Percentiles rank a stretch among this genome's conserved stretches.
These are phyloP conservation scores for Seiridium unicorne DNA, from an alignment of 2,329 filamentous ascomycete species.

Conservation along the genomic window DNA sequence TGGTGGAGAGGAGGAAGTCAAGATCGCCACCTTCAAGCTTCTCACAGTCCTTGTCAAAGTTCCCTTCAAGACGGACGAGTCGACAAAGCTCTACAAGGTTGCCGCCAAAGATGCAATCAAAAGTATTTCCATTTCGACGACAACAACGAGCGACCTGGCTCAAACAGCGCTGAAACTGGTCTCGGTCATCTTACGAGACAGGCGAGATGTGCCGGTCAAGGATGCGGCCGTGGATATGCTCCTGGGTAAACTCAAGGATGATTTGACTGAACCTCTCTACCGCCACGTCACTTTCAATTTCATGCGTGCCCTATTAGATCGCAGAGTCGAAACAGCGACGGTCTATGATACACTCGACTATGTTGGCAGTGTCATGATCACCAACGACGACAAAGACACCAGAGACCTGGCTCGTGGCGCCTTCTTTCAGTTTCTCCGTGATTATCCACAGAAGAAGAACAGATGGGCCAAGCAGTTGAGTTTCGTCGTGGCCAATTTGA, in stretches of 20 bases:
- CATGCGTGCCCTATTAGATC: slow-evolving; percentile 79
- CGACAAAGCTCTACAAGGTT: slow-evolving; percentile 64
- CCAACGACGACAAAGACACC: slow-evolving; percentile 86
- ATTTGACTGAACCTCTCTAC: slow-evolving; percentile 88
- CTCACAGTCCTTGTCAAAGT: slow-evolving; percentile 83
- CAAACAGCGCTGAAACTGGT: slow-evolving; percentile 89
- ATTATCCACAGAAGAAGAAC: slow-evolving; percentile 89
- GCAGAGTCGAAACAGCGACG: slow-evolving; percentile 79
- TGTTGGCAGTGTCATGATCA: slow-evolving; percentile 90
- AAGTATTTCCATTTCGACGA: slow-evolving; percentile 72
- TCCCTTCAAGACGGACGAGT: slow-evolving; percentile 70
- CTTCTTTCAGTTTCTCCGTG: slow-evolving; percentile 90
- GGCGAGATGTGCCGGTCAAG: slow-evolving; percentile 71
- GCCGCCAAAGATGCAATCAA: slow-evolving; percentile 84
- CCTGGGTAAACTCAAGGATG: slow-evolving; percentile 77
- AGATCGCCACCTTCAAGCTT: slow-evolving; percentile 83
- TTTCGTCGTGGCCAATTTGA: slow-evolving; percentile 87
- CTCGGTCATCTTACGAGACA: slow-evolving; percentile 79
- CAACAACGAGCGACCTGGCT: slow-evolving; percentile 77
- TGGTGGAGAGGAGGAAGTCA: slow-evolving; percentile 86
- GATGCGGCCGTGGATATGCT: slow-evolving; percentile 81
- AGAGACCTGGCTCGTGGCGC: slow-evolving; percentile 84
- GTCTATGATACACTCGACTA: slow-evolving; percentile 92
- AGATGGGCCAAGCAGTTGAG: slow-evolving; percentile 85
- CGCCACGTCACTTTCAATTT: slow-evolving; percentile 96